Percentiles rank a stretch among this genome's conserved stretches.
Evolutionary conservation across 2,329 filamentous ascomycete genomes (phyloP).

Genomic region (Cladosporium sp.): DNA sequence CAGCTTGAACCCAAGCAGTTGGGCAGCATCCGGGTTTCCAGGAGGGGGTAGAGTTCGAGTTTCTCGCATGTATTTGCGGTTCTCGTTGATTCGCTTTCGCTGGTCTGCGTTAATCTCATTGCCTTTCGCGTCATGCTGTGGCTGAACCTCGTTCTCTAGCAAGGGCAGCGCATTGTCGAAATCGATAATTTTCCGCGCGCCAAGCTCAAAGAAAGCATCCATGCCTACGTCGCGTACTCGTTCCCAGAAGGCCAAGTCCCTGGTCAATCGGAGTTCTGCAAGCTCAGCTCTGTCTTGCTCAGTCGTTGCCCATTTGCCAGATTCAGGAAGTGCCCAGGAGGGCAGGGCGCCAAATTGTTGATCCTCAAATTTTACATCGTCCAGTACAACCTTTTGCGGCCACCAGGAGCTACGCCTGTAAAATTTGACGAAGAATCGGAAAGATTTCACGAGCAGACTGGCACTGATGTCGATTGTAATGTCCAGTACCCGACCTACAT

Average conservation of each 20-base stretch:
- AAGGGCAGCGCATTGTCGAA: conserved; percentile 41
- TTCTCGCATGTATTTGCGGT: conserved; percentile 69
- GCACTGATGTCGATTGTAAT: conserved; percentile 94
- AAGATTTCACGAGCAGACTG: conserved; percentile 86
- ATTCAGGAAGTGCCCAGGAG: conserved; percentile 75
- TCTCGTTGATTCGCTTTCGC: conserved; percentile 51
- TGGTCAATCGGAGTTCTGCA: conserved; percentile 53
- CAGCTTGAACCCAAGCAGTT: conserved; percentile 93
- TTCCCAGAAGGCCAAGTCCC: conserved; percentile 78
- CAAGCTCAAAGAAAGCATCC: conserved; percentile 84
- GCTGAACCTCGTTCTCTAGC: conserved; percentile 26
- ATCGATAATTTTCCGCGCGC: conserved; percentile 63
- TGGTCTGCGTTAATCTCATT: conserved; percentile 34
- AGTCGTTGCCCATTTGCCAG: conserved; percentile 56
- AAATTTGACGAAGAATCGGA: conserved; percentile 90
- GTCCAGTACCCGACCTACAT: conserved; percentile 90
- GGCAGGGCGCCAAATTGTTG: conserved; percentile 66
- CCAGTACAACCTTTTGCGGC: conserved; percentile 63
- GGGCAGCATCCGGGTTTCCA: conserved; percentile 88
- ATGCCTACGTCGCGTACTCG: conserved; percentile 72
- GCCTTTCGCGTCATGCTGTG: conserved; percentile 34
- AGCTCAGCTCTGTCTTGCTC: conserved; percentile 65
- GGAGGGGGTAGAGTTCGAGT: conserved; percentile 78
- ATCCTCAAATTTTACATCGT: conserved; percentile 45
- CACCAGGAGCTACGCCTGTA: conserved; percentile 93